Evolutionary conservation across 305 asterid species (phyloP).

Genomic region (Striga hermonthica): DNA sequence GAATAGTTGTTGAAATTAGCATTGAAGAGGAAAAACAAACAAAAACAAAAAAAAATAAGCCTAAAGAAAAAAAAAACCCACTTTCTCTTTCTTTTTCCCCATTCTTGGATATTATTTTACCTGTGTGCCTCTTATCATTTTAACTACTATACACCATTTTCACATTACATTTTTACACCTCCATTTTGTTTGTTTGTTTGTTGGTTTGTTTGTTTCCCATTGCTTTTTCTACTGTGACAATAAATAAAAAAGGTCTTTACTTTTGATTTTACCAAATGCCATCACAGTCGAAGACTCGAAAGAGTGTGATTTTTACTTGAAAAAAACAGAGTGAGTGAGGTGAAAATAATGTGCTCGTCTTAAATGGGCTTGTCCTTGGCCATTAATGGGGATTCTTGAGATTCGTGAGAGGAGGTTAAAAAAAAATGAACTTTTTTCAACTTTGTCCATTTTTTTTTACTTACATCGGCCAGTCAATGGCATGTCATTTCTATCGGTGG

Average conservation of each 20-base stretch:
- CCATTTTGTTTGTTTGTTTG: not conserved
- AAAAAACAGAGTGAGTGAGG: not conserved
- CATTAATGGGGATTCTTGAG: constrained; percentile 27
- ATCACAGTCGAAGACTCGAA: not conserved
- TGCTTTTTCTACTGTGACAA: not conserved
- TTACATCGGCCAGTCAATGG: constrained; percentile 6
- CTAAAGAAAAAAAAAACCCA: constrained; percentile 8
- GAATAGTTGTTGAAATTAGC: constrained; percentile 38
- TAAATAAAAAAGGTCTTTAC: not conserved
- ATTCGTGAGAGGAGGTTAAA: constrained; percentile 14
- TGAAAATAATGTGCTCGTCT: not conserved
- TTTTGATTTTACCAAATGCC: not conserved
- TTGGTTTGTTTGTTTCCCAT: not conserved
- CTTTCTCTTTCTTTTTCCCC: not conserved
- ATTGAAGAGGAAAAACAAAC: constrained; percentile 16
- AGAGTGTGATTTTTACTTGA: not conserved
- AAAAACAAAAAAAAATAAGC: not conserved
- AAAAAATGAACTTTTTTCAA: constrained; percentile 2
- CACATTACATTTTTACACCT: not conserved
- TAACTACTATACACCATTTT: too few relatives aligned
- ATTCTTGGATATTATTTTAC: constrained; percentile 15
- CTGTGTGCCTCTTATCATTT: not conserved
- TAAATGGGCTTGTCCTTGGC: constrained; percentile 24
- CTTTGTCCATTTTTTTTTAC: constrained; percentile 26
- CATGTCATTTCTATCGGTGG: not conserved